Percentiles rank a stretch among this genome's conserved stretches.
These are phyloP conservation scores for Diphasiastrum complanatum DNA, from an alignment of 83 land plant genomes.

Conservation along the genomic window DNA sequence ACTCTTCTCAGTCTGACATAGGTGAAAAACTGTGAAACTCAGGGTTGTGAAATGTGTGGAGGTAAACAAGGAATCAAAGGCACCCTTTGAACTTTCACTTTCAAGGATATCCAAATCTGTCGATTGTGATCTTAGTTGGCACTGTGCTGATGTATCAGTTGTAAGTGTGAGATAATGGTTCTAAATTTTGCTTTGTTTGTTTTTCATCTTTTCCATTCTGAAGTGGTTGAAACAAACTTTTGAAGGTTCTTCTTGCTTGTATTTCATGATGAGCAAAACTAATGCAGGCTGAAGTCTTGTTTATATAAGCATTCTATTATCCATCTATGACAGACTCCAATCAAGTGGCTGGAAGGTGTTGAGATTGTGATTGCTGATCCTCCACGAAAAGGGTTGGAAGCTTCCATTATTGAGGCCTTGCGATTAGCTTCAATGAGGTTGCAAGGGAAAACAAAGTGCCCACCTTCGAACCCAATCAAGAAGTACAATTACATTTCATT, in stretches of 20 bases:
- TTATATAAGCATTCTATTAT: neutral
- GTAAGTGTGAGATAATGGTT: too few species aligned
- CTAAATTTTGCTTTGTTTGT: too few species aligned
- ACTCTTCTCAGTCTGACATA: neutral
- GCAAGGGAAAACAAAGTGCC: constrained; percentile 25
- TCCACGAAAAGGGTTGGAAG: constrained; percentile 88
- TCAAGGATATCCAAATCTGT: constrained; percentile 52
- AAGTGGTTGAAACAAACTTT: neutral
- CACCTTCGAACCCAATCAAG: constrained; percentile 16
- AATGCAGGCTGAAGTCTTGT: too few species aligned
- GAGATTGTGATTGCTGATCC: constrained; percentile 92
- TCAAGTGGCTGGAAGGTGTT: constrained; percentile 77
- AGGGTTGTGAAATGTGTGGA: constrained; percentile 92
- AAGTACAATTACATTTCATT: too few species aligned
- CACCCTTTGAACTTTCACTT: constrained; percentile 70
- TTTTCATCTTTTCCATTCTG: neutral
- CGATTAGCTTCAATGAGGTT: constrained; percentile 39
- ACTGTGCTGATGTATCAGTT: constrained; percentile 81
- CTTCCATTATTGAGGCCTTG: constrained; percentile 55
- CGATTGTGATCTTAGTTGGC: constrained; percentile 80
- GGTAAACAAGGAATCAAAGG: constrained; percentile 78
- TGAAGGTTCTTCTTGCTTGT: neutral
- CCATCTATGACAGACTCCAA: constrained; percentile 50
- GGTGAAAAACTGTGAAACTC: neutral
- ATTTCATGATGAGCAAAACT: too few species aligned